Conservation (phyloP, 768 basidiomycete genomes). For the Amanita inopinata region DNA sequence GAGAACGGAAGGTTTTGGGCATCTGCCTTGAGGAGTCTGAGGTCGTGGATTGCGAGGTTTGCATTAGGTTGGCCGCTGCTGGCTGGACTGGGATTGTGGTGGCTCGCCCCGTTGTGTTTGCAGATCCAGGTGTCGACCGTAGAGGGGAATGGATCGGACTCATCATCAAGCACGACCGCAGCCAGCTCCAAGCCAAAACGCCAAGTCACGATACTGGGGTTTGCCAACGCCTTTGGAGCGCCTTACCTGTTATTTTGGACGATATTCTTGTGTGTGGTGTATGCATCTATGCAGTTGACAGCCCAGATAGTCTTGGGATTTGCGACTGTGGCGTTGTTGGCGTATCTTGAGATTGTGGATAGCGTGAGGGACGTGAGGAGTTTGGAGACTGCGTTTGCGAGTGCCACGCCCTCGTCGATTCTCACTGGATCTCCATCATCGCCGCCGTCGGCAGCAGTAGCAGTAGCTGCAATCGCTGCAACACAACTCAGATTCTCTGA, state of each 20-base stretch:
- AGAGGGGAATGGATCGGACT: slow-evolving; percentile 12
- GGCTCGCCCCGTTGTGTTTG: slow-evolving; percentile 63
- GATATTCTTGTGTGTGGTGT: slow-evolving; percentile 51
- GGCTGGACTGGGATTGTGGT: slow-evolving; percentile 60
- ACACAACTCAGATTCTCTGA: slow-evolving; percentile 52
- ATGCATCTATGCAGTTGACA: slow-evolving; percentile 62
- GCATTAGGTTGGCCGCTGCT: slow-evolving; percentile 41
- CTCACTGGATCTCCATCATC: slow-evolving; percentile 22
- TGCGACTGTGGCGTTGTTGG: slow-evolving; percentile 54
- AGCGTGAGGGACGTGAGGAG: slow-evolving; percentile 63
- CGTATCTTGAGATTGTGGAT: slow-evolving; percentile 75
- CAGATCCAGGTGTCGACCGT: slow-evolving; percentile 35
- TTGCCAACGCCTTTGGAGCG: slow-evolving; percentile 84
- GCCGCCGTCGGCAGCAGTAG: neutral
- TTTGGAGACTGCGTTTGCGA: slow-evolving; percentile 42
- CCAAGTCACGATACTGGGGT: slow-evolving; percentile 57
- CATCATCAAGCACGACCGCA: neutral
- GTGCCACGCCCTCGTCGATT: slow-evolving; percentile 34
- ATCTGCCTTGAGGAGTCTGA: slow-evolving; percentile 33
- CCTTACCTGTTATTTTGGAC: slow-evolving; percentile 80
- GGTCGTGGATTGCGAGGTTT: slow-evolving; percentile 55
- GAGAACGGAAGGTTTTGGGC: slow-evolving; percentile 11
- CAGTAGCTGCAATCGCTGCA: slow-evolving; percentile 9
- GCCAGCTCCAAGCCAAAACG: slow-evolving; percentile 14
- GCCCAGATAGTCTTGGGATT: slow-evolving; percentile 74